Conservation (phyloP, 331 rosid species). For the Phaseolus coccineus region DNA sequence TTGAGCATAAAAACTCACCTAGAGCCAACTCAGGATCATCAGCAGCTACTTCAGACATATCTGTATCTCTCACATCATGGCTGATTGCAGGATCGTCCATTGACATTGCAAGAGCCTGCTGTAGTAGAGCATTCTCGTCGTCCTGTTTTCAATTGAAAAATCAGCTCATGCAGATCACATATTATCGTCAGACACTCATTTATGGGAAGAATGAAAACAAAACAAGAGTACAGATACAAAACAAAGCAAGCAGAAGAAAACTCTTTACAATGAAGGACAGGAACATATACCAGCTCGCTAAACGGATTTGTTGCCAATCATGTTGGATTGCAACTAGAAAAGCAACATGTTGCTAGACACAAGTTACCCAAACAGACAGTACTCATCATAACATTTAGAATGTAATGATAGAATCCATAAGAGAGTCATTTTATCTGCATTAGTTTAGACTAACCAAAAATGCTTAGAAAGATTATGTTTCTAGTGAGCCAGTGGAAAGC, state of each 20-base stretch:
- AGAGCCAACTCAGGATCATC: conserved; percentile 93
- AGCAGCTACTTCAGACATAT: conserved; percentile 85
- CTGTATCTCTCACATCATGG: conserved; percentile 73
- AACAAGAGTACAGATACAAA: conserved; percentile 7
- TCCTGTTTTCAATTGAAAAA: conserved; percentile 54
- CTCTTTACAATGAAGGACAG: neutral
- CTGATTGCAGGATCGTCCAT: conserved; percentile 84
- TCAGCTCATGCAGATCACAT: conserved; percentile 25
- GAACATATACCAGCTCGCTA: conserved; percentile 8
- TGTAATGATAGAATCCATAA: conserved; percentile 5
- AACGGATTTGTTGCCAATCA: conserved; percentile 7
- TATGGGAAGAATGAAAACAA: neutral
- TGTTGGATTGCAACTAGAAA: conserved; percentile 6
- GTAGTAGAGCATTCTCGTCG: conserved; percentile 91
- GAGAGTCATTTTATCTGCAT: neutral
- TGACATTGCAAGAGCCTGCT: conserved; percentile 99
- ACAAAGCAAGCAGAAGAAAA: conserved; percentile 27
- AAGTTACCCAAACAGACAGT: neutral
- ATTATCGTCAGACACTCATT: neutral
- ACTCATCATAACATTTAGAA: conserved; percentile 27
- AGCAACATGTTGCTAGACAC: conserved; percentile 7
- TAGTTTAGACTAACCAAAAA: conserved; percentile 4
- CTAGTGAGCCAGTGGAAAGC: neutral
- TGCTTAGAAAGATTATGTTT: neutral
- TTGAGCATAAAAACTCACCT: conserved; percentile 60